Base-by-base conservation (phyloP, 495 filamentous ascomycete species). In the Aspergillus ellipticus region DNA sequence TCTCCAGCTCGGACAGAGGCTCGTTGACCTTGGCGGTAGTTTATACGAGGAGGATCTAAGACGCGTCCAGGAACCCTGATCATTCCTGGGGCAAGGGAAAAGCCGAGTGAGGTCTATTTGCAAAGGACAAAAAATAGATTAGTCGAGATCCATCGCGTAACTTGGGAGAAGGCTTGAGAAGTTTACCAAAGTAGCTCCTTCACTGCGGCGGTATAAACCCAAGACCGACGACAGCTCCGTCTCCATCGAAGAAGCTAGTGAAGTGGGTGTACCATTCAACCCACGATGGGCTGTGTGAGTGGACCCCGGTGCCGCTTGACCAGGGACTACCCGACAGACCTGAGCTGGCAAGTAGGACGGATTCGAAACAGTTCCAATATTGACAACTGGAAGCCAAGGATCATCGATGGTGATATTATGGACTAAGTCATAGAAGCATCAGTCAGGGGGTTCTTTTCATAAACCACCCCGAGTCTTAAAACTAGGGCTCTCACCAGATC, bases 261-360 rank as follows among this genome's bases (percentile, higher is more conserved):
- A 35, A 35, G 33, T 2, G 4, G 33, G 10, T 15, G 33, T 5
- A 9, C 3, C 33, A 5, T 35, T 35, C 11, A 9, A 35, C 33
- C 33, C 33, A 10, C 33, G 33, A 35, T 9, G 33, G 33, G 8
- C 33, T 35, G 33, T 3, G 33, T 15, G 33, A 9, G 11, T 35
- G 33, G 33, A 10, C 11, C 9, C 33, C 2, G 33, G 33, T 13
- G 84, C 64, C 7, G 80, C 57, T 62, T 96, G 89, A 0, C 89
- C 90, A 9, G 82, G 78, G 4, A 85, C 54, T 3, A 93, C 78
- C 3, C 61, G 62, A 60, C 85, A 84, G 6, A 85, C 66, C 57
- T 94, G 87, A 0, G 81, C 76, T 0, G 89, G 83, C 42, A 89
- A 61, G 59, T 86, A 92, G 17, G 71, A 71, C 0, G 89, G 85